Conservation (phyloP, 2,329 filamentous ascomycete genomes). For the Hypoxylon sp. region DNA sequence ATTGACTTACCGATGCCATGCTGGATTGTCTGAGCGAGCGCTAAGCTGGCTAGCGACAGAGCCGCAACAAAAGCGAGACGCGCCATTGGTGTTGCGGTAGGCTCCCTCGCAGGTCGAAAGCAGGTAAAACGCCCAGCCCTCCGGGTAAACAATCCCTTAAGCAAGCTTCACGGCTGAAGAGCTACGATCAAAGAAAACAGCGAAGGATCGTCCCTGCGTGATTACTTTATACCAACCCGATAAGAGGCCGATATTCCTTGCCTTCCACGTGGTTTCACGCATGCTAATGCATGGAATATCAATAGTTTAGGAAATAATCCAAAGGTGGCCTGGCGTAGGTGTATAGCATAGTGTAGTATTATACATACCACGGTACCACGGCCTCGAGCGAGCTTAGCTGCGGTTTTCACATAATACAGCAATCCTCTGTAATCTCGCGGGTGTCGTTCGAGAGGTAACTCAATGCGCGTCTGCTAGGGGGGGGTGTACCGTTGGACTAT, state of each 20-base stretch:
- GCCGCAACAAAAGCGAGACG: constrained; percentile 37
- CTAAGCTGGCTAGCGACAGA: constrained; percentile 40
- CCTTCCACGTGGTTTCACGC: constrained; percentile 31
- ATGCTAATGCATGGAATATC: constrained; percentile 31
- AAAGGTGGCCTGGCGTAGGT: constrained; percentile 17
- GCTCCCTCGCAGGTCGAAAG: constrained; percentile 14
- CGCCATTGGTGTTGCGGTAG: constrained; percentile 31
- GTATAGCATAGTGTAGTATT: constrained; percentile 19
- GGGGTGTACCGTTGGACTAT: constrained; percentile 23
- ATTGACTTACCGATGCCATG: constrained; percentile 39
- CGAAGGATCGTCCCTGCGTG: constrained; percentile 34
- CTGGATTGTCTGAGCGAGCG: constrained; percentile 41
- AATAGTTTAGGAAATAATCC: constrained; percentile 28
- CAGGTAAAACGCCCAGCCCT: constrained; percentile 16
- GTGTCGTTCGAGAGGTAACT: constrained; percentile 26
- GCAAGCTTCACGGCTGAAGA: constrained; percentile 22
- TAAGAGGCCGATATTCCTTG: constrained; percentile 32
- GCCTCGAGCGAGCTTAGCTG: constrained; percentile 16
- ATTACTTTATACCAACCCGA: constrained; percentile 39
- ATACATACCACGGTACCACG: constrained; percentile 7
- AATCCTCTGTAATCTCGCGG: constrained; percentile 31
- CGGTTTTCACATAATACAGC: constrained; percentile 16
- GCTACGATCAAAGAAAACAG: constrained; percentile 24
- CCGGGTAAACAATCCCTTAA: constrained; percentile 18
- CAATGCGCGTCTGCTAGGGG: constrained; percentile 1